Percentiles rank a stretch among this genome's conserved stretches.
phyloP scores from a whole-genome alignment of 768 basidiomycete genomes.

The Imleria badia region DNA sequence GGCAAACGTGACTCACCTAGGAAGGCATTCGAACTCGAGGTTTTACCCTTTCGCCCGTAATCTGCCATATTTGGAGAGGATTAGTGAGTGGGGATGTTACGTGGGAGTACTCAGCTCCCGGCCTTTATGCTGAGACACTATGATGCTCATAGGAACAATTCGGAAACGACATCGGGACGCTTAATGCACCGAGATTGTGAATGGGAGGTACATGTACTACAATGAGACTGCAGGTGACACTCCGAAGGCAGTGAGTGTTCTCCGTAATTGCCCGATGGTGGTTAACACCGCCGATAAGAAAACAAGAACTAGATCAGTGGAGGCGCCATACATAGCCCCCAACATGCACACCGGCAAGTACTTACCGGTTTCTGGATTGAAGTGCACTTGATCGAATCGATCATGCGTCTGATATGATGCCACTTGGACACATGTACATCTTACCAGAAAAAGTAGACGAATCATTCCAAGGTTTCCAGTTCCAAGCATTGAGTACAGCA shows the following conservation, averaged over 20 bases:
- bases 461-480: background rate
- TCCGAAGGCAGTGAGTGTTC: background rate
- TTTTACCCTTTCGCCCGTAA: background rate
- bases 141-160: constrained; percentile 11
- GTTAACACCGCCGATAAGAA: too few relatives aligned
- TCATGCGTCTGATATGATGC: background rate
- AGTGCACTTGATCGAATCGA: background rate
- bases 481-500: too few relatives aligned
- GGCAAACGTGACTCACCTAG: constrained; percentile 8
- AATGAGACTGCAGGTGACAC: background rate
- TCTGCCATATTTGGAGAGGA: constrained; percentile 5
- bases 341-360: background rate
- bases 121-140: constrained; percentile 7
- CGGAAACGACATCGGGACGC: constrained; percentile 2
- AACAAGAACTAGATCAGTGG: background rate
- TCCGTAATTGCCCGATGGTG: constrained; percentile 9
- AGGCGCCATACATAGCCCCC: background rate
- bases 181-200: background rate
- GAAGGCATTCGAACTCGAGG: constrained; percentile 14
- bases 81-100: constrained; percentile 20
- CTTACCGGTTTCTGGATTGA: too few relatives aligned
- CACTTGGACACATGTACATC: background rate
- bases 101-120: too few relatives aligned
- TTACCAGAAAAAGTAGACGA: background rate
- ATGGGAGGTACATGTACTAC: background rate